Conservation (phyloP, 768 basidiomycete species). For the Suillus clintonianus region DNA sequence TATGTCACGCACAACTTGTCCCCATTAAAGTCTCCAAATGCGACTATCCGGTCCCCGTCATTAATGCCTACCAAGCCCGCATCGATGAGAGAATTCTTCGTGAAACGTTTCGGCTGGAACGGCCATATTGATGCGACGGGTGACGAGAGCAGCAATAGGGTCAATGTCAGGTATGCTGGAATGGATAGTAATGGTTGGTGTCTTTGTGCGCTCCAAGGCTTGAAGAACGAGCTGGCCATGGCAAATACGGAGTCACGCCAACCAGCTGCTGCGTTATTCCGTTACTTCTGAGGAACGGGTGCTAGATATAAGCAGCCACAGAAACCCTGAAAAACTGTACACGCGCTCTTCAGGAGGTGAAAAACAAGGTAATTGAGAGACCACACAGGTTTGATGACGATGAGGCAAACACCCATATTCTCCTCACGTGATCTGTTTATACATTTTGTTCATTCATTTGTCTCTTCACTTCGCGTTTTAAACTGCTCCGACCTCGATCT, state of each 20-base stretch:
- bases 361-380: not conserved
- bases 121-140: constrained; percentile 64
- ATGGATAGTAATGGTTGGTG: not conserved
- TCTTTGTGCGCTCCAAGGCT: constrained; percentile 1
- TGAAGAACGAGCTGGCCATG: constrained; percentile 1
- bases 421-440: not conserved
- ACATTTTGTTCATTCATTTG: too few species aligned
- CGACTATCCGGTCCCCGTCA: constrained; percentile 72
- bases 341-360: not conserved
- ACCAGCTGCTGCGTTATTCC: not conserved
- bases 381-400: not conserved
- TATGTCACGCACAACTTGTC: constrained; percentile 80
- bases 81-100: constrained; percentile 74
- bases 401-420: not conserved
- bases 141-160: constrained; percentile 15
- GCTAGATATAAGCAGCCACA: too few species aligned
- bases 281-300: not conserved
- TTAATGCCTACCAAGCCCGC: constrained; percentile 81
- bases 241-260: not conserved
- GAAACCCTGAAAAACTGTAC: not conserved
- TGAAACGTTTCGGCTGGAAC: constrained; percentile 84
- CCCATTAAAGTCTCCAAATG: constrained; percentile 94
- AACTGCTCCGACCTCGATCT: too few species aligned
- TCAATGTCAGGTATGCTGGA: constrained; percentile 6
- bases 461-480: too few species aligned